phyloP scores from a whole-genome alignment of 2,329 filamentous ascomycete species.

The Talaromyces sp. region DNA sequence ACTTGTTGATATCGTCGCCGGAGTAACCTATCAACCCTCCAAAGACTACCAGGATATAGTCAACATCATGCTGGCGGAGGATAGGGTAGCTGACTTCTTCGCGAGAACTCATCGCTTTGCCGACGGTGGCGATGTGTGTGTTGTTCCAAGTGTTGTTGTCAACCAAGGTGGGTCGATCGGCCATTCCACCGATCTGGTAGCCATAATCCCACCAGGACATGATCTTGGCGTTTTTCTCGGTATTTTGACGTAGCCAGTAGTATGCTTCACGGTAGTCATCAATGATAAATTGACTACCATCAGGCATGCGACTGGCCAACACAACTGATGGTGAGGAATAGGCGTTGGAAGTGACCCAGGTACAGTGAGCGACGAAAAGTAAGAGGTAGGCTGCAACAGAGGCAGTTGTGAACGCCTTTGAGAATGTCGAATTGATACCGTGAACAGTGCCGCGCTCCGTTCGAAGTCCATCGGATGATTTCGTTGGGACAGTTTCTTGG shows the following conservation, averaged over 20 bases:
- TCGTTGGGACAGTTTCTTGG: conserved; percentile 44
- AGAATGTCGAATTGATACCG: conserved; percentile 75
- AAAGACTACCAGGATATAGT: conserved; percentile 97
- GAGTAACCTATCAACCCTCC: conserved; percentile 95
- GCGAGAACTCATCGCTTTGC: conserved; percentile 95
- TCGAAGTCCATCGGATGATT: conserved; percentile 51
- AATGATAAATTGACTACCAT: conserved; percentile 96
- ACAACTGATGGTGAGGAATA: conserved; percentile 98
- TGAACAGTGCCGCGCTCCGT: conserved; percentile 68
- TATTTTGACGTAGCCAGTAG: conserved; percentile 99
- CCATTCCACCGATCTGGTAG: conserved; percentile 99
- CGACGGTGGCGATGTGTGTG: conserved; percentile 97
- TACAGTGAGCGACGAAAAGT: conserved; percentile 94
- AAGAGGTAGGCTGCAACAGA: conserved; percentile 74
- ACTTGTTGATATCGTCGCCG: conserved; percentile 99
- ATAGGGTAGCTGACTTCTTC: conserved; percentile 99
- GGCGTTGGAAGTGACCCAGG: conserved; percentile 98
- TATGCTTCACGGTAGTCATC: conserved; percentile 99
- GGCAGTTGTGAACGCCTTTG: conserved; percentile 71
- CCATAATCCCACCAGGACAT: conserved; percentile 99
- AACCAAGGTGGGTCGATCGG: conserved; percentile 89
- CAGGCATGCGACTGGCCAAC: conserved; percentile 82
- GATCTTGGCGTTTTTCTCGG: conserved; percentile 87
- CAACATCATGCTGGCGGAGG: conserved; percentile 96
- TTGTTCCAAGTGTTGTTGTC: conserved; percentile 99